These are phyloP conservation scores for Saccharomycopsis capsularis DNA, from an alignment of 805 yeast species.

Conservation along the genomic window DNA sequence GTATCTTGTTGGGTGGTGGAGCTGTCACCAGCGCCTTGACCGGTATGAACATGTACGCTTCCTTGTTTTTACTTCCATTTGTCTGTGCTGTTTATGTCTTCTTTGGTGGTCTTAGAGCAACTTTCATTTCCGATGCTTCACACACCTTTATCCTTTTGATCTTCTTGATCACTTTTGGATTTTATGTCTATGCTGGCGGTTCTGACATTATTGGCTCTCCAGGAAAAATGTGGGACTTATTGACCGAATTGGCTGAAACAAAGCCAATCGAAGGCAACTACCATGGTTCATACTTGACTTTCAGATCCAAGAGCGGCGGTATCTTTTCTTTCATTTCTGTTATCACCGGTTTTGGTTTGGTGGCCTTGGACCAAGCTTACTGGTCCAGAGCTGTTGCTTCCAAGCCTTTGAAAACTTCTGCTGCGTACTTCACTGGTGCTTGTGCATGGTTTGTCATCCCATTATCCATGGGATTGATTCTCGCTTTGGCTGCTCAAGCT, in stretches of 20 bases:
- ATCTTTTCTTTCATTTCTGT: conserved; percentile 28
- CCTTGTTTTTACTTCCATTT: conserved; percentile 38
- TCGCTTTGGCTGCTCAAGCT: conserved; percentile 36
- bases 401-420: conserved; percentile 28
- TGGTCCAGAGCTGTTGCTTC: conserved; percentile 42
- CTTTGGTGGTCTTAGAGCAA: conserved; percentile 47
- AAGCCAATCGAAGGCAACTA: conserved; percentile 32
- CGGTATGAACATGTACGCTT: conserved; percentile 42
- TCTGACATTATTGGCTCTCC: conserved; percentile 36
- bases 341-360: conserved; percentile 32
- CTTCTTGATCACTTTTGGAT: conserved; percentile 33
- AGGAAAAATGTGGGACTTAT: conserved; percentile 36
- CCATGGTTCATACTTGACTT: conserved; percentile 33
- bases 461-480: conserved; percentile 32
- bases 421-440: conserved; percentile 35
- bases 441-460: conserved; percentile 37
- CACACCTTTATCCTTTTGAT: conserved; percentile 41
- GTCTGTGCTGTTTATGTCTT: conserved; percentile 46
- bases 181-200: conserved; percentile 32
- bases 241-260: conserved; percentile 30
- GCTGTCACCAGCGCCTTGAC: conserved; percentile 35
- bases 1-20: conserved; percentile 40
- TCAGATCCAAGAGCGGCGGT: conserved; percentile 31
- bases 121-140: conserved; percentile 45
- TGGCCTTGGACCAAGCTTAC: conserved; percentile 35